Evolutionary conservation across 2,329 filamentous ascomycete genomes (phyloP).

Genomic region (Aspergillus pseudoglaucus): DNA sequence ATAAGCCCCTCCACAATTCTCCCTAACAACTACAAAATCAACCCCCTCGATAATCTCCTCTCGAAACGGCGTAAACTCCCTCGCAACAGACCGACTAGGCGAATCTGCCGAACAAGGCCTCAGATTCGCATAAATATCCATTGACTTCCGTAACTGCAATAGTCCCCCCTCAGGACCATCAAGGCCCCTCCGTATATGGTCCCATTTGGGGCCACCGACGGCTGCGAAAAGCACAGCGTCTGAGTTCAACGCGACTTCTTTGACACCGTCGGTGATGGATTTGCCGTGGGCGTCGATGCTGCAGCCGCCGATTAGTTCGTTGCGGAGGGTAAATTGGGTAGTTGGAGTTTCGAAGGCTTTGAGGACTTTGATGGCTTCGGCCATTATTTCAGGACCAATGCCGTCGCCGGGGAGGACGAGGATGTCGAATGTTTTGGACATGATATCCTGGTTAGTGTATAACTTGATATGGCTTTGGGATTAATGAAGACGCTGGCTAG

Average conservation of each 20-base stretch:
- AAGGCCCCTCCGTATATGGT: slow-evolving; percentile 55
- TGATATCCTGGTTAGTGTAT: too few relatives aligned
- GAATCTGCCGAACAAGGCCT: slow-evolving; percentile 71
- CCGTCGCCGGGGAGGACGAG: slow-evolving; percentile 73
- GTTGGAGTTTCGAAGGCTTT: slow-evolving; percentile 62
- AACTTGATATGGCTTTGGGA: too few relatives aligned
- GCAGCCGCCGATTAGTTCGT: slow-evolving; percentile 80
- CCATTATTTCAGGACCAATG: slow-evolving; percentile 66
- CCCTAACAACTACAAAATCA: slow-evolving; percentile 61
- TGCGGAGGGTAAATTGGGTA: slow-evolving; percentile 72
- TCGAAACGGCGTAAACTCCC: slow-evolving; percentile 76
- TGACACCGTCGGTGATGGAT: slow-evolving; percentile 70
- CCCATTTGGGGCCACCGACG: slow-evolving; percentile 90
- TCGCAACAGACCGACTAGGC: slow-evolving; percentile 62
- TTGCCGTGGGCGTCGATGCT: slow-evolving; percentile 71
- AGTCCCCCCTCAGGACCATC: slow-evolving; percentile 85
- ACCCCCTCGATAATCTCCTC: slow-evolving; percentile 71
- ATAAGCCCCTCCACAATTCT: slow-evolving; percentile 40
- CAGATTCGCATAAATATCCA: slow-evolving; percentile 84
- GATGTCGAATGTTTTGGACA: slow-evolving; percentile 53
- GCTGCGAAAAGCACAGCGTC: slow-evolving; percentile 83
- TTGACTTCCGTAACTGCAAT: slow-evolving; percentile 75
- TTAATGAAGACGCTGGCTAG: neutral
- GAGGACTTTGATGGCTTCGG: slow-evolving; percentile 54
- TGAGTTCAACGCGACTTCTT: slow-evolving; percentile 68